Base-by-base conservation (phyloP, 2,329 filamentous ascomycete species). In the Fusarium algeriense region DNA sequence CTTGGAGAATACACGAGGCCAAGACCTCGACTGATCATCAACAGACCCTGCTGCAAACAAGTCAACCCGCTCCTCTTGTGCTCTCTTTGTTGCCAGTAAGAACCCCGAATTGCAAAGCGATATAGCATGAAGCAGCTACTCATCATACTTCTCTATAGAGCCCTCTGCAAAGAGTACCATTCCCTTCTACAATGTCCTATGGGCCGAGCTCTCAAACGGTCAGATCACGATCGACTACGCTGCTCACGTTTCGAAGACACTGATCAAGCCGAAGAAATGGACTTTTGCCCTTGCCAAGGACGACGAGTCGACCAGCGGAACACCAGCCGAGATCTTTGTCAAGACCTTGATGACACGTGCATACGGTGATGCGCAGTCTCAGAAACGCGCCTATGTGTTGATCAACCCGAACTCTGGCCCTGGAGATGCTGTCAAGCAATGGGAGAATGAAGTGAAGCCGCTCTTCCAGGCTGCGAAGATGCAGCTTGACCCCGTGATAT, bases 371-470 rank as follows among this genome's bases (percentile, higher is more conserved):
- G 87, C 92, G 3, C 89, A 92, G 76, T 87, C 86, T 57, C 87
- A 86, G 63, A 96, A 94, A 80, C 90, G 93, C 49, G 90, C 96
- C 69, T 97, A 96, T 80, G 90, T 98, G 15, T 84, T 98, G 45
- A 87, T 99, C 68, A 99, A 99, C 80, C 96, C 96, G 0, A 92
- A 95, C 75, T 93, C 94, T 17, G 96, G 96, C 0, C 92, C 94
- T 44, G 95, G 95, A 43, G 83, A 82, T 44, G 95, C 94, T 2
- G 83, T 88, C 67, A 92, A 89, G 77, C 87, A 90, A 70, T 98
- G 94, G 87, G 83, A 90, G 61, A 87, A 87, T 46, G 87, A 95
- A 70, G 92, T 95, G 48, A 90, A 91, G 76, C 95, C 95, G 12
- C 87, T 99, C 37, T 90, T 99, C 67, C 89, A 91, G 19, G 94